Base-by-base conservation (phyloP, 805 yeast genomes). In the Ogataea trehalophila region DNA sequence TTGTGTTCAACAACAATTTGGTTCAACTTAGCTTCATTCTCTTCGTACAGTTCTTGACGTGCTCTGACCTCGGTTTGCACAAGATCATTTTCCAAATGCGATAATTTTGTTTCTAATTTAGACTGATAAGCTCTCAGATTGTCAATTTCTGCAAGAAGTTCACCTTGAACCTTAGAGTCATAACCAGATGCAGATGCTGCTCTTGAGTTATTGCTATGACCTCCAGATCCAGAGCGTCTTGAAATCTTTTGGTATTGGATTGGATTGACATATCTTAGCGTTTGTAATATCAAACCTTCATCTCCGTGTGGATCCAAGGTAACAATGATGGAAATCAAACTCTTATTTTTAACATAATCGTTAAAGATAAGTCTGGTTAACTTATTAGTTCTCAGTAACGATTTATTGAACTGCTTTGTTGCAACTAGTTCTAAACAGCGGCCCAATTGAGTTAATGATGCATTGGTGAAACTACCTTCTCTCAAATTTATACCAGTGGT, bases 391-490 rank as follows among this genome's bases (percentile, higher is more conserved):
- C 81, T 67, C 51, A 77, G 55, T n/a, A 68, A 59, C 6, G 79
- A 66, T 53, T 67, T 67, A 51, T 72, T 69, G 50, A 67, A 63
- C 47, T 60, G 68, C 41, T 65, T 61, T 15, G 67, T 61, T 41
- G 65, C 63, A 58, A 75, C 71, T 45, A 71, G 56, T 39, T 71
- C 69, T 14, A 79, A 57, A 41, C 79, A 71, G 45, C 77, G 70
- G 6, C 82, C 81, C 9, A 79, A 60, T 48, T 76, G 75, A 50
- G 78, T 71, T 44, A 77, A 60, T 9, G 79, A 73, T 38, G 69
- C 69, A 54, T 78, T 77, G 17, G 77, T 75, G 43, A 72, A 69
- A 43, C 75, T 70, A 16, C 78, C 75, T 50, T 78, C 82, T 41
- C 62, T 67, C 40, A 75, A 62, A 20, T 72, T 67, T n/a, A 63